Evolutionary conservation across 306 rosid genomes (phyloP).

Genomic region (Rosa persica): DNA sequence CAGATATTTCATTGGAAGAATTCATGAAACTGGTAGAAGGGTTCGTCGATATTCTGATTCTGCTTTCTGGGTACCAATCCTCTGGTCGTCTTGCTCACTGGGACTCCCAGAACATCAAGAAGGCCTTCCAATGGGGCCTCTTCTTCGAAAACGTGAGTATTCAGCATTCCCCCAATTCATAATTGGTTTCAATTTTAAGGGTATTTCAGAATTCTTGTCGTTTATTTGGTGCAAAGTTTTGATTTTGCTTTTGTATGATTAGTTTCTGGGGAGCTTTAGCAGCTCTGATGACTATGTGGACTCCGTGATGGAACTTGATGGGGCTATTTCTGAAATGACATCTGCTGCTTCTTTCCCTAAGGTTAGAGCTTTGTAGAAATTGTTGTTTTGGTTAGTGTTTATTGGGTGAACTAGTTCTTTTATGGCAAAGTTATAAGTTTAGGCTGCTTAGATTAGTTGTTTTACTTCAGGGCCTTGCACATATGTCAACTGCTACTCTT

Average conservation of each 20-base stretch:
- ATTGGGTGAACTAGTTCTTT: not conserved
- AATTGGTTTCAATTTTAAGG: not conserved
- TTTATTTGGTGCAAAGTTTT: not conserved
- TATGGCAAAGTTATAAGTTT: not conserved
- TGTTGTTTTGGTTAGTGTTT: not conserved
- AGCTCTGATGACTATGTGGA: slow-evolving; percentile 29
- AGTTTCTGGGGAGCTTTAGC: slow-evolving; percentile 33
- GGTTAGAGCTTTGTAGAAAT: slow-evolving; percentile 1
- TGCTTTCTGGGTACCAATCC: slow-evolving; percentile 45
- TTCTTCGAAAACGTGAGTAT: slow-evolving; percentile 43
- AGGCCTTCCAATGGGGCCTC: slow-evolving; percentile 39
- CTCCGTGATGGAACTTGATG: slow-evolving; percentile 38
- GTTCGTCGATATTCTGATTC: slow-evolving; percentile 42
- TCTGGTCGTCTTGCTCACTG: slow-evolving; percentile 42
- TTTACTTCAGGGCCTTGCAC: slow-evolving; percentile 33
- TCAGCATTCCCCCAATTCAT: not conserved
- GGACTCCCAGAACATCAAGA: slow-evolving; percentile 35
- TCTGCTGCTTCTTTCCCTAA: slow-evolving; percentile 35
- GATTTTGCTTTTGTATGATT: not conserved
- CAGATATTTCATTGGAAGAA: slow-evolving; percentile 24
- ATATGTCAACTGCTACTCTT: slow-evolving; percentile 33
- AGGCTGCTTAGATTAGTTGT: not conserved
- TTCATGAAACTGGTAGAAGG: slow-evolving; percentile 36
- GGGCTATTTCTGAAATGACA: slow-evolving; percentile 34
- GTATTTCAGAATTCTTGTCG: not conserved